phyloP scores from a whole-genome alignment of 2,329 filamentous ascomycete genomes.

The Elsinoe ampelina region DNA sequence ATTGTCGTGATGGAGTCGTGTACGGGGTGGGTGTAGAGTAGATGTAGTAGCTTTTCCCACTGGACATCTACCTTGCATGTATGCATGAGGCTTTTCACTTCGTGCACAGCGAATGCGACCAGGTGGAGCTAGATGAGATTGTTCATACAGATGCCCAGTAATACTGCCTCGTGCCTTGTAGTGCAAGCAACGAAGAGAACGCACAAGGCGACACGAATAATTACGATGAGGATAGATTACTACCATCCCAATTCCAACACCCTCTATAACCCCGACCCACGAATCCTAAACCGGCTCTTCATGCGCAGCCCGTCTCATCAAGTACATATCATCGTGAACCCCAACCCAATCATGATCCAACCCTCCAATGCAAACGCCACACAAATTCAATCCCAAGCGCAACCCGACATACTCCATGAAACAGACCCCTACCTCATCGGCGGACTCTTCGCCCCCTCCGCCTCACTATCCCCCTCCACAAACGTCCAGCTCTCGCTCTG shows the following conservation, averaged over 20 bases:
- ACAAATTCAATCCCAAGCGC: neutral
- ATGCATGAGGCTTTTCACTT: too few relatives aligned
- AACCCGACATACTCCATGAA: neutral
- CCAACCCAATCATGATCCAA: neutral
- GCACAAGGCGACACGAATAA: neutral
- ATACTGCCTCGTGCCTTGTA: too few relatives aligned
- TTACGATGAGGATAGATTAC: neutral
- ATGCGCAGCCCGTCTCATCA: conserved; percentile 1
- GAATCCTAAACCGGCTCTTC: neutral
- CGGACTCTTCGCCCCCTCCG: conserved; percentile 14
- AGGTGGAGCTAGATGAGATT: too few relatives aligned
- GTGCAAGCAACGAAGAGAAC: too few relatives aligned
- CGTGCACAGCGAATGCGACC: too few relatives aligned
- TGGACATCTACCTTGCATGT: too few relatives aligned
- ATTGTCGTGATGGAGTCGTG: neutral
- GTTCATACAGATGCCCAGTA: too few relatives aligned
- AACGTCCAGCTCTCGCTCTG: conserved; percentile 64
- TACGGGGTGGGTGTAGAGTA: too few relatives aligned
- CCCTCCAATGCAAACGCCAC: neutral
- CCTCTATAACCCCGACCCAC: neutral
- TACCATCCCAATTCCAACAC: neutral
- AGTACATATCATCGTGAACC: conserved; percentile 3
- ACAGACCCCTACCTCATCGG: neutral
- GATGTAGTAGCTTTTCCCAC: too few relatives aligned
- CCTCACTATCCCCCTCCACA: conserved; percentile 54